Percentiles rank a stretch among this genome's conserved stretches.
Conservation (phyloP, 1,139 yeast species). For the Spencermartinsiella ligniputridi region DNA sequence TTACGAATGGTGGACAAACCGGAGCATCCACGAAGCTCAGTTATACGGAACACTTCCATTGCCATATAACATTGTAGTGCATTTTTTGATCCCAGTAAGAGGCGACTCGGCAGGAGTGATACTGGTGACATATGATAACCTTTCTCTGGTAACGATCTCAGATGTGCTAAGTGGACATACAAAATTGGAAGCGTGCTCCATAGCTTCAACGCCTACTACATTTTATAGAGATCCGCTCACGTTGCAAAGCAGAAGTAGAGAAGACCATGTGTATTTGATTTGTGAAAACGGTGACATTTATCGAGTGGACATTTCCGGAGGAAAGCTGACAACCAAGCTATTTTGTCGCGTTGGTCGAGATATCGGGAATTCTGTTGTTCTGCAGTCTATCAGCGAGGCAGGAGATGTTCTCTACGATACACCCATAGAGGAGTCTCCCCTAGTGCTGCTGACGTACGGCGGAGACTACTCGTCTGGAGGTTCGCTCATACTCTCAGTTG, state of each 20-base stretch:
- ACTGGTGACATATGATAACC: conserved; percentile 11
- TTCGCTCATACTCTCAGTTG: conserved; percentile 4
- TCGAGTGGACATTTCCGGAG: conserved; percentile 8
- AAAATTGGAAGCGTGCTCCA: conserved; percentile 3
- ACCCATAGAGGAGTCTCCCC: conserved; percentile 2
- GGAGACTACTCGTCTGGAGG: conserved; percentile 6
- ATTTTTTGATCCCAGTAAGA: conserved; percentile 20
- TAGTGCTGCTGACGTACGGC: conserved; percentile 7
- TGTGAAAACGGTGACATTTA: not conserved
- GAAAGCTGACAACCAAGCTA: not conserved
- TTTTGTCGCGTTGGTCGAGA: conserved; percentile 10
- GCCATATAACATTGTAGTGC: conserved; percentile 3
- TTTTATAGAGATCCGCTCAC: conserved; percentile 12
- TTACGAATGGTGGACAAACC: conserved; percentile 3
- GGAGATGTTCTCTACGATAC: conserved; percentile 2
- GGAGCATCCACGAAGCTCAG: conserved; percentile 2
- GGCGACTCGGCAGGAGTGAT: conserved; percentile 17
- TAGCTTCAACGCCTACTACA: conserved; percentile 9
- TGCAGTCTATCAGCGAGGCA: conserved; percentile 3
- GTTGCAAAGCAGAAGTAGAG: conserved; percentile 13
- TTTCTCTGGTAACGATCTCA: conserved; percentile 17
- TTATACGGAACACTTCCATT: conserved; percentile 6
- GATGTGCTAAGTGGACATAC: conserved; percentile 22
- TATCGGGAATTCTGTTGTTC: conserved; percentile 17
- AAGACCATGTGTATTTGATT: conserved; percentile 6